Evolutionary conservation across 768 basidiomycete species (phyloP).

Genomic region (Rhodotorula sphaerocarpa): DNA sequence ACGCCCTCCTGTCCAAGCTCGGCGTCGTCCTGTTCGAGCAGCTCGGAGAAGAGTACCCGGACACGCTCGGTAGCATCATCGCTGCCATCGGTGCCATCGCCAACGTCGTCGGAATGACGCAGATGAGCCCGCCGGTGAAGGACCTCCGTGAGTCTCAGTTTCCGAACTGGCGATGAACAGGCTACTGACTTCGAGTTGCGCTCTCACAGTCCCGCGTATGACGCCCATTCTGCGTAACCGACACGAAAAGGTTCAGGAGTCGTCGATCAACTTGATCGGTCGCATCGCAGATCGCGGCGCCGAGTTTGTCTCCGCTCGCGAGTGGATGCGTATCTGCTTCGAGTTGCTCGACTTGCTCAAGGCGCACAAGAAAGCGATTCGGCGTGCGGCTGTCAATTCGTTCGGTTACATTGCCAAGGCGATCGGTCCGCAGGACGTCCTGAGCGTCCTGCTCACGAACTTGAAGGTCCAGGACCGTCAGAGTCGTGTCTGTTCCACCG

Average conservation of each 20-base stretch:
- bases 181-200: slow-evolving; percentile 33
- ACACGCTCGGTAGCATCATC: slow-evolving; percentile 97
- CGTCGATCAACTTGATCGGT: slow-evolving; percentile 98
- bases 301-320: slow-evolving; percentile 94
- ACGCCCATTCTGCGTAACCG: slow-evolving; percentile 98
- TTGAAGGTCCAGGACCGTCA: slow-evolving; percentile 97
- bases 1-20: slow-evolving; percentile 86
- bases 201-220: slow-evolving; percentile 83
- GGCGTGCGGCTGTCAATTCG: slow-evolving; percentile 96
- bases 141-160: slow-evolving; percentile 90
- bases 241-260: slow-evolving; percentile 99
- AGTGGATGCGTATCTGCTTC: slow-evolving; percentile 99
- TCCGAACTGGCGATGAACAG: too few relatives aligned
- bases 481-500: slow-evolving; percentile 94
- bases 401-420: slow-evolving; percentile 99
- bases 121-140: slow-evolving; percentile 99
- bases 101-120: slow-evolving; percentile 99
- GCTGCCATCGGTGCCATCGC: slow-evolving; percentile 97
- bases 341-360: slow-evolving; percentile 93
- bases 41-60: slow-evolving; percentile 97
- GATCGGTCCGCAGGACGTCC: slow-evolving; percentile 95
- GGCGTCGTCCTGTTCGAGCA: slow-evolving; percentile 97
- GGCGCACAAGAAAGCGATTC: slow-evolving; percentile 98
- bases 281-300: slow-evolving; percentile 99
- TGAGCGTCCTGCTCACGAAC: slow-evolving; percentile 91